phyloP scores from a whole-genome alignment of 768 basidiomycete genomes.

The Kwoniella mangroviensis region DNA sequence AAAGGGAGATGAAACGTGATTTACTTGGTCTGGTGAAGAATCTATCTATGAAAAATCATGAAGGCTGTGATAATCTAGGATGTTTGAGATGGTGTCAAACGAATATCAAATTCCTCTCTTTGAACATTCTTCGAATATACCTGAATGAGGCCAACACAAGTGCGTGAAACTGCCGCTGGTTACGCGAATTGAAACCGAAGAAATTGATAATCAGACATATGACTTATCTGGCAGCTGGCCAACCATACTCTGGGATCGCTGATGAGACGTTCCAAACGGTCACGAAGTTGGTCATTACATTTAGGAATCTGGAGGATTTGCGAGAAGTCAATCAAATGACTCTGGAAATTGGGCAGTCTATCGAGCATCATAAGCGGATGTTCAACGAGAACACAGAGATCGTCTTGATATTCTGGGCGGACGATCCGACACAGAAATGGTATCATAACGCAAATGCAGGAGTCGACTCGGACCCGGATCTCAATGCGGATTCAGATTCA shows the following conservation, averaged over 20 bases:
- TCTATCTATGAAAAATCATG: conserved; percentile 8
- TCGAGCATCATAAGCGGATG: too few relatives aligned
- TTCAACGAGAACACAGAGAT: neutral
- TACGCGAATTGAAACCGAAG: conserved; percentile 4
- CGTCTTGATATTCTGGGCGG: conserved; percentile 12
- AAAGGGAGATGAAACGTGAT: conserved; percentile 12
- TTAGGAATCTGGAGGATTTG: conserved; percentile 8
- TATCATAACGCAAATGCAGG: neutral
- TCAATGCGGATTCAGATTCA: neutral
- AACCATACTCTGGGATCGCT: neutral
- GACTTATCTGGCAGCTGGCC: neutral
- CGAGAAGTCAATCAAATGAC: neutral
- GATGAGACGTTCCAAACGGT: neutral
- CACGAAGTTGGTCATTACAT: conserved; percentile 8
- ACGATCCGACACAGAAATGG: conserved; percentile 5
- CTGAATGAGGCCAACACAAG: neutral
- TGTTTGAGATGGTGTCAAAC: conserved; percentile 18
- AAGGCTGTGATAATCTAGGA: conserved; percentile 9
- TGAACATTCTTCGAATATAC: conserved; percentile 1
- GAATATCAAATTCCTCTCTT: conserved; percentile 5
- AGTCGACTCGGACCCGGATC: neutral
- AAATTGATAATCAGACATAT: conserved; percentile 13
- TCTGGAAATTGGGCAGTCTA: neutral
- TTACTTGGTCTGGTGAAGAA: conserved; percentile 9
- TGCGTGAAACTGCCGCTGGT: conserved; percentile 6